Base-by-base conservation (phyloP, 495 filamentous ascomycete species). In the Articulospora tetracladia region DNA sequence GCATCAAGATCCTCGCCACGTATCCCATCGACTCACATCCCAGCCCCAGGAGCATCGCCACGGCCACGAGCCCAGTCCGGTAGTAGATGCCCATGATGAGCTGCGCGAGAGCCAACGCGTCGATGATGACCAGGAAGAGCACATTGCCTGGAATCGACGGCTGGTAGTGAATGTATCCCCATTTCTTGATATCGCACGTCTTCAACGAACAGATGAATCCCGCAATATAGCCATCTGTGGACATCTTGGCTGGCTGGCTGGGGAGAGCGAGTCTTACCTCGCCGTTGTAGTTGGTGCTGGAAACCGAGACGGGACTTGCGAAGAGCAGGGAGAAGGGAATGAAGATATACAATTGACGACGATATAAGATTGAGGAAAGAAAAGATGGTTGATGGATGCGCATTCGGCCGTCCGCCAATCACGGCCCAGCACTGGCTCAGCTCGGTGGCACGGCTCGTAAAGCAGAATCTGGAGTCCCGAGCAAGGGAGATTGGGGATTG, bases 1-100 rank as follows among this genome's bases (percentile, higher is more conserved):
- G 73, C 53, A 78, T 59, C 24, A 70, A 58, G 6, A 77, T 27
- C 46, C 74, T 70, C 10, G 68, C 72, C 6, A 70, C 32, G 53
- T 78, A 77, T 52, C 75, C 75, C 12, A 68, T 26, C 15, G 74
- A 53, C 60, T 77, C 74, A 13, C 15, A 50, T 4, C n/a, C 20
- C 11, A 55, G 54, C 1, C 54, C 55, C 12, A 58, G 11, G 10
- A 58, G 27, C 60, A 62, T 62, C 1, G 60, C 10, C n/a, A 53
- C 13, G 32, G 39, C 49, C 2, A 57, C 25, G 0, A 51, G 24
- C 1, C 46, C 39, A 0, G 59, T 62, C 4, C 52, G n/a, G 34
- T 57, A 32, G 11, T 22, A 13, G 1, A 20, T n/a, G 1, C 53
- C 60, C 7, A 62, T 46, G 24, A 34, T 24, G 24, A 62, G 32